Percentiles rank a stretch among this genome's conserved stretches.
These are phyloP conservation scores for Pichia phayaonensis DNA, from an alignment of 805 yeast genomes.

Conservation along the genomic window DNA sequence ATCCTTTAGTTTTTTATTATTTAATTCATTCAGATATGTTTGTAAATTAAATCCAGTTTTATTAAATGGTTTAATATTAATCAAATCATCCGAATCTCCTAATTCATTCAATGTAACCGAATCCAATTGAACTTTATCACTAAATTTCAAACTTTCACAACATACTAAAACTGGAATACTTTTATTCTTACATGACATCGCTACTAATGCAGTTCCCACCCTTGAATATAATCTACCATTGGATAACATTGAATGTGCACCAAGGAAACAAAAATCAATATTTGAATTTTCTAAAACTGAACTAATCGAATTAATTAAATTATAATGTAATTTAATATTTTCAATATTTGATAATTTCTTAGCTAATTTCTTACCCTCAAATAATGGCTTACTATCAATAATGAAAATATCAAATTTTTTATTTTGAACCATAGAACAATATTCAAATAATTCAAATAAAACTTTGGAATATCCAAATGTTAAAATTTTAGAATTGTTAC, in stretches of 20 bases:
- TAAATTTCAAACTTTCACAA: conserved; percentile 90
- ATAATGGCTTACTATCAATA: conserved; percentile 89
- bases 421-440: conserved; percentile 54
- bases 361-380: conserved; percentile 82
- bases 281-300: conserved; percentile 62
- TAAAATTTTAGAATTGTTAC: conserved; percentile 68
- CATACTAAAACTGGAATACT: conserved; percentile 93
- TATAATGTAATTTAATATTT: conserved; percentile 71
- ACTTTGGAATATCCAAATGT: conserved; percentile 89
- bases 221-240: conserved; percentile 90
- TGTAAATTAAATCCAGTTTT: conserved; percentile 59
- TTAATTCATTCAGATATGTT: conserved; percentile 45
- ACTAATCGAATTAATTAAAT: conserved; percentile 68
- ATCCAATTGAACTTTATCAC: conserved; percentile 92
- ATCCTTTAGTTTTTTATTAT: conserved; percentile 17
- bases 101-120: conserved; percentile 92
- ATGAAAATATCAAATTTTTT: conserved; percentile 72
- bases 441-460: conserved; percentile 61
- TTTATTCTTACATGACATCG: conserved; percentile 82
- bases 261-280: conserved; percentile 85
- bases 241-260: conserved; percentile 95
- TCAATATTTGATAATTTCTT: conserved; percentile 45
- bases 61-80: conserved; percentile 48
- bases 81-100: conserved; percentile 68
- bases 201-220: conserved; percentile 90